Conservation (phyloP, 768 basidiomycete genomes). For the Russula sp. region DNA sequence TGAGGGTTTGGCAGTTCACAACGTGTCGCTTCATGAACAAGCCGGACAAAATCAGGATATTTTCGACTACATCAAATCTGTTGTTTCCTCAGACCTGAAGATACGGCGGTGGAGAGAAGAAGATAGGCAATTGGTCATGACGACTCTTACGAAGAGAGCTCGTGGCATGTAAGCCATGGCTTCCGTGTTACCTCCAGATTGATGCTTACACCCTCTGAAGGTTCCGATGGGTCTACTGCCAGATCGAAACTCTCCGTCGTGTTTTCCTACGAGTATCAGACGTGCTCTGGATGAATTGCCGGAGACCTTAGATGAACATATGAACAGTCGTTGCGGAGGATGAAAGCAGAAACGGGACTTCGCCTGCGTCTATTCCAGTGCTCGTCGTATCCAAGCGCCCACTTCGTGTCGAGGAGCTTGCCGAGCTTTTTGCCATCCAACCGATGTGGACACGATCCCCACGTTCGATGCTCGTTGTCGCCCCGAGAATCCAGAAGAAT, state of each 20-base stretch:
- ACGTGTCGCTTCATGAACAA: neutral
- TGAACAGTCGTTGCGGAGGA: neutral
- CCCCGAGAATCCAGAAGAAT: neutral
- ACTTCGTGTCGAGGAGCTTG: neutral
- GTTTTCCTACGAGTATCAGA: neutral
- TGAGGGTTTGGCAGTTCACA: neutral
- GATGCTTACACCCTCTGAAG: neutral
- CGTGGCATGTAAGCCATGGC: neutral
- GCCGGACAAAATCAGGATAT: neutral
- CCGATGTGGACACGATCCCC: neutral
- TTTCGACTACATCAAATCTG: neutral
- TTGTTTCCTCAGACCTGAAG: neutral
- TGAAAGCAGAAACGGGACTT: neutral
- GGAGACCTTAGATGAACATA: neutral
- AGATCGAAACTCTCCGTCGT: neutral
- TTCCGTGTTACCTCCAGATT: neutral
- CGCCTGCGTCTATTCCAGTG: neutral
- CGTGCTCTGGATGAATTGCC: neutral
- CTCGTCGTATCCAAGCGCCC: neutral
- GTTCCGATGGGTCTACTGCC: neutral
- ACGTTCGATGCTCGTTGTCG: neutral
- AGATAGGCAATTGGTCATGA: neutral
- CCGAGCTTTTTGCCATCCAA: neutral
- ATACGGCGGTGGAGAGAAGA: neutral
- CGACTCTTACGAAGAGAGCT: neutral